These are phyloP conservation scores for Glycyrrhiza uralensis DNA, from an alignment of 306 rosid species.

Conservation along the genomic window DNA sequence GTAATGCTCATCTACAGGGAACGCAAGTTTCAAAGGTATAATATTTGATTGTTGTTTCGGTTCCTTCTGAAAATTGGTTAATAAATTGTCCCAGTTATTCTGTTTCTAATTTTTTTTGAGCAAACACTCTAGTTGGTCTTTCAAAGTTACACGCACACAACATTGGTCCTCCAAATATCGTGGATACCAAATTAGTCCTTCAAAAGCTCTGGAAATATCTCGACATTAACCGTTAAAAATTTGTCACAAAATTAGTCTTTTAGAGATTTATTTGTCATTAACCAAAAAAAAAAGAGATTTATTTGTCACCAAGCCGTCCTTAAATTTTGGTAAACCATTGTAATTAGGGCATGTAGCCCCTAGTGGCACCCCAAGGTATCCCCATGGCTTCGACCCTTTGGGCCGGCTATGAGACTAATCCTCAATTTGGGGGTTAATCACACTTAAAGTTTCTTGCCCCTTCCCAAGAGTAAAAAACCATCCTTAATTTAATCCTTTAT, in stretches of 20 bases:
- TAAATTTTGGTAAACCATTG: too few relatives aligned
- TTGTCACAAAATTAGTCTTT: background rate
- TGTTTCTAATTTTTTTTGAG: background rate
- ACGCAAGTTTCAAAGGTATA: conserved; percentile 44
- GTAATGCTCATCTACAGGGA: conserved; percentile 55
- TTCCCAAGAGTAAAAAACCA: too few relatives aligned
- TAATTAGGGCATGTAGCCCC: too few relatives aligned
- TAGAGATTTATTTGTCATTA: background rate
- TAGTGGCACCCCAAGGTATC: too few relatives aligned
- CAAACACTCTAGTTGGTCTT: background rate
- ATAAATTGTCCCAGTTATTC: background rate
- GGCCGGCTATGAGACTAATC: too few relatives aligned
- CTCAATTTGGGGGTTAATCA: too few relatives aligned
- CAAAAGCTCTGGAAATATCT: too few relatives aligned
- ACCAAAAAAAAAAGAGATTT: too few relatives aligned
- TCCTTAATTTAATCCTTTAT: background rate
- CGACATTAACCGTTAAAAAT: too few relatives aligned
- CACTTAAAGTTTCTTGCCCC: too few relatives aligned
- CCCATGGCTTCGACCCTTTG: too few relatives aligned
- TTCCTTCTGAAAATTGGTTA: background rate
- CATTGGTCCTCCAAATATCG: background rate
- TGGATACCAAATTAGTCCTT: background rate
- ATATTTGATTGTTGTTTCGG: background rate
- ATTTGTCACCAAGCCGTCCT: background rate
- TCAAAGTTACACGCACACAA: background rate